These are phyloP conservation scores for Termitomyces sp. DNA, from an alignment of 1,284 basidiomycete species.

Conservation along the genomic window DNA sequence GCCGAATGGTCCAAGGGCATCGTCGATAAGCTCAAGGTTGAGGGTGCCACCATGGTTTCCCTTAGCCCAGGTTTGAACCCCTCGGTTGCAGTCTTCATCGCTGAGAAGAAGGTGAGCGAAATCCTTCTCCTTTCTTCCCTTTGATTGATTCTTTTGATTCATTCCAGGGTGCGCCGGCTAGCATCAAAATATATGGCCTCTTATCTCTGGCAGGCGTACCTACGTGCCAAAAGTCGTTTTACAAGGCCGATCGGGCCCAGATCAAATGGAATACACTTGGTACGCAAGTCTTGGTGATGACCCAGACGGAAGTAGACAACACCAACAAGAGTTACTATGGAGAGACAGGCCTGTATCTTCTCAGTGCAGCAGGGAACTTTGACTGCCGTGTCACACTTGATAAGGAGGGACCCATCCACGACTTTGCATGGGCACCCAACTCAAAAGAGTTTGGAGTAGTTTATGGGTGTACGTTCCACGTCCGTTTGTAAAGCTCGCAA, in stretches of 20 bases:
- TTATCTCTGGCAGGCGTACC: conserved; percentile 55
- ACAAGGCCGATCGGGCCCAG: conserved; percentile 90
- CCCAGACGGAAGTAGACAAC: conserved; percentile 95
- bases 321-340: conserved; percentile 98
- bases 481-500: neutral
- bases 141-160: neutral
- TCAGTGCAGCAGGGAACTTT: conserved; percentile 93
- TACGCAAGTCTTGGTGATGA: conserved; percentile 81
- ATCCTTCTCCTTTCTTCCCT: neutral
- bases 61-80: conserved; percentile 83
- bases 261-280: conserved; percentile 98
- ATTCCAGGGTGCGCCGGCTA: conserved; percentile 81
- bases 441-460: conserved; percentile 95
- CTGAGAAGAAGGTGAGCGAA: conserved; percentile 79
- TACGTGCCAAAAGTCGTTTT: conserved; percentile 86
- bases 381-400: conserved; percentile 91
- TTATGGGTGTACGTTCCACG: conserved; percentile 78
- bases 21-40: conserved; percentile 77
- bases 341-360: conserved; percentile 91
- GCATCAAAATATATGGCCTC: conserved; percentile 81
- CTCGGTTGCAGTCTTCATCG: conserved; percentile 84
- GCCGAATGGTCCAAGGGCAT: conserved; percentile 76
- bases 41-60: conserved; percentile 72
- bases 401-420: conserved; percentile 97
- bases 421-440: conserved; percentile 96